phyloP scores from a whole-genome alignment of 371 early-diverging fungal species.

The Mortierella sp. region DNA sequence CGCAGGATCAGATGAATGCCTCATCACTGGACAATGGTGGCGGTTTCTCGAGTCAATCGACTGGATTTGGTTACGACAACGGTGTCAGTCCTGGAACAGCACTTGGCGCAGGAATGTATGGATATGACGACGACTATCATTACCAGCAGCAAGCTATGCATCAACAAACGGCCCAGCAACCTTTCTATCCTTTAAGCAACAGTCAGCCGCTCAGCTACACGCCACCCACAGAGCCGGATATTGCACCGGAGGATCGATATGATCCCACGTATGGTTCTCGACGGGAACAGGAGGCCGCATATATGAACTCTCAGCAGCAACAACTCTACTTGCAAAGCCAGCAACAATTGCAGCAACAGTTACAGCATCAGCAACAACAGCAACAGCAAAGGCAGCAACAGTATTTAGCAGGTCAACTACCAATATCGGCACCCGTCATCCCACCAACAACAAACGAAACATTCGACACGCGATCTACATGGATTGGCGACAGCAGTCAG shows the following conservation, averaged over 20 bases:
- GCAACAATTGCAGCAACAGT: conserved; percentile 6
- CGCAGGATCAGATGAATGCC: conserved; percentile 5
- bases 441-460: not conserved
- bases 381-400: conserved; percentile 6
- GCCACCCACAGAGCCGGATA: conserved; percentile 17
- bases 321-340: conserved; percentile 8
- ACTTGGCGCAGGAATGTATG: conserved; percentile 6
- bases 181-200: not conserved
- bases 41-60: not conserved
- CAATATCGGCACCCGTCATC: not conserved
- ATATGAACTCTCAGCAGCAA: conserved; percentile 7
- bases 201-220: conserved; percentile 12
- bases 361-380: conserved; percentile 7
- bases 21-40: not conserved
- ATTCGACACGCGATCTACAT: not conserved
- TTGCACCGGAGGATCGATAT: not conserved
- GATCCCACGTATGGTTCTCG: conserved; percentile 12
- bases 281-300: conserved; percentile 10
- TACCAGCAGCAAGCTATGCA: not conserved
- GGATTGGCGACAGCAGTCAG: not conserved
- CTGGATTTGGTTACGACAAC: conserved; percentile 6
- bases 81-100: not conserved
- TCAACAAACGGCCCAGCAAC: not conserved
- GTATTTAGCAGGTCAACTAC: not conserved
- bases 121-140: conserved; percentile 6